Conservation (phyloP, 176 grass and related monocot species). For the Neostapfia colusana region DNA sequence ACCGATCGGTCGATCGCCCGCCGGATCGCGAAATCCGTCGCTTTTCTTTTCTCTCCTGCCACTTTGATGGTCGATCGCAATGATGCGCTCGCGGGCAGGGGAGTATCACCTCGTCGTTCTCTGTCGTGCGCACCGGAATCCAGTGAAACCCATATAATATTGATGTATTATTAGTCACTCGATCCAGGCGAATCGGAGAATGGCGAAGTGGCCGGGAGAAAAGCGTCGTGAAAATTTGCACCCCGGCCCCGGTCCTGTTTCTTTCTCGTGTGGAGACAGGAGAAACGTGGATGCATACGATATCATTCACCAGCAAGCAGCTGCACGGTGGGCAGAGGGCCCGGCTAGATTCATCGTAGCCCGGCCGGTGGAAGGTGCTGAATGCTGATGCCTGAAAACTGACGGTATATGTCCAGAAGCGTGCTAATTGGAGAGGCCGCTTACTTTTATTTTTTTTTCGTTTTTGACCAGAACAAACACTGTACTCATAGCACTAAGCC, state of each 20-base stretch:
- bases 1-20: constrained; percentile 13
- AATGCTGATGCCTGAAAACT: neutral
- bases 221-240: neutral
- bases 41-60: constrained; percentile 12
- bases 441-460: neutral
- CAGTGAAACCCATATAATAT: constrained; percentile 42
- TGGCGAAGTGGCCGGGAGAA: constrained; percentile 12
- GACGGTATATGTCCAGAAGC: neutral
- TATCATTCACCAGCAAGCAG: neutral
- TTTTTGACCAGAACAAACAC: neutral
- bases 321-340: neutral
- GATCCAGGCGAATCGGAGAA: constrained; percentile 41
- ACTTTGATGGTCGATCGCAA: constrained; percentile 10
- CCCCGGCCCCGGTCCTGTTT: neutral
- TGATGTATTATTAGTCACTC: constrained; percentile 43
- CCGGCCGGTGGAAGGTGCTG: neutral
- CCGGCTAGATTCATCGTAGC: neutral
- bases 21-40: constrained; percentile 36
- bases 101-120: neutral
- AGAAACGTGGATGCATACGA: neutral
- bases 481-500: neutral
- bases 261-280: neutral
- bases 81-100: neutral
- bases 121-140: constrained; percentile 31
- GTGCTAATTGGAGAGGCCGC: neutral